Evolutionary conservation across 768 basidiomycete species (phyloP).

Genomic region (Amanita inopinata): DNA sequence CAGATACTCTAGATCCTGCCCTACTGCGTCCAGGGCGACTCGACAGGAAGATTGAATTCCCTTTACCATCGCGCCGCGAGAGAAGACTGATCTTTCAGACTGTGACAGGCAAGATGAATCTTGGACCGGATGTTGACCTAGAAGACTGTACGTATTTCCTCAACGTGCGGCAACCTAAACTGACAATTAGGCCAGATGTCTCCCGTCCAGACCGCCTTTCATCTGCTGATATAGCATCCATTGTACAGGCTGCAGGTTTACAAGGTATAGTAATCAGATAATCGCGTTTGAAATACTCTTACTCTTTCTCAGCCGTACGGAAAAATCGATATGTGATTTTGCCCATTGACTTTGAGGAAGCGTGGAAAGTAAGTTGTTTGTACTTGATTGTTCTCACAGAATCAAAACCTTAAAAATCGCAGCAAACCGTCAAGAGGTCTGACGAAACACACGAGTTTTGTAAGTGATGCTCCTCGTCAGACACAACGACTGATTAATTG

Average conservation of each 20-base stretch:
- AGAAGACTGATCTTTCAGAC: slow-evolving; percentile 98
- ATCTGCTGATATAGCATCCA: slow-evolving; percentile 90
- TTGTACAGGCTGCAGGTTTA: slow-evolving; percentile 94
- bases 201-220: slow-evolving; percentile 94
- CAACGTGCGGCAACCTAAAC: neutral
- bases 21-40: slow-evolving; percentile 94
- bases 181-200: slow-evolving; percentile 52
- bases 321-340: slow-evolving; percentile 98
- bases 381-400: slow-evolving; percentile 30
- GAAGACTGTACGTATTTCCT: slow-evolving; percentile 78
- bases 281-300: neutral
- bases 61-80: slow-evolving; percentile 87
- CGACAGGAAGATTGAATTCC: slow-evolving; percentile 98
- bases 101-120: slow-evolving; percentile 93
- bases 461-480: slow-evolving; percentile 26
- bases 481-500: neutral
- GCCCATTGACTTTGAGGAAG: slow-evolving; percentile 96
- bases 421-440: slow-evolving; percentile 94
- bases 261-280: slow-evolving; percentile 53
- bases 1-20: slow-evolving; percentile 96
- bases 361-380: slow-evolving; percentile 92
- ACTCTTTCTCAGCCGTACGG: slow-evolving; percentile 61
- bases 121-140: slow-evolving; percentile 93
- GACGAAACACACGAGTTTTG: slow-evolving; percentile 98
- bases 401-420: slow-evolving; percentile 25